Base-by-base conservation (phyloP, 2,329 filamentous ascomycete species). In the Pseudogymnoascus sp. region DNA sequence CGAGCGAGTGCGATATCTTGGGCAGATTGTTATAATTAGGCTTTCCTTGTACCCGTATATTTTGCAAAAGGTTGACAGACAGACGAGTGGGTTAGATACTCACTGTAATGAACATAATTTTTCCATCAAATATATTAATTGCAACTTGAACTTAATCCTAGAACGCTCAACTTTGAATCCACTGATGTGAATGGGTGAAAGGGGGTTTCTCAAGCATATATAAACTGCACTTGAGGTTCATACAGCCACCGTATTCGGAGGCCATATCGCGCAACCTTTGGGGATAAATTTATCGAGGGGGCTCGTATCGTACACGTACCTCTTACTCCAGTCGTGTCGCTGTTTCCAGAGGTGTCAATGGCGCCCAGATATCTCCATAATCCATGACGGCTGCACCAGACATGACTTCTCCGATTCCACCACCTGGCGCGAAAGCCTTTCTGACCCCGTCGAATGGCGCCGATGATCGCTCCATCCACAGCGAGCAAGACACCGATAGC, bases 401-500 rank as follows among this genome's bases (percentile, higher is more conserved):
- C 29, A 55, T 55, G 49, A 21, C 49, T 55, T 55, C 49, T 19
- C 49, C 26, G 4, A 21, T 21, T 21, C 16, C 6, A 7, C 14
- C 29, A 2, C 49, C 29, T 19, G 29, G 16, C 49, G n/a, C 49
- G 29, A 29, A 55, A 55, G 29, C 49, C 49, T 55, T 55, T 16
- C 49, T 55, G 29, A 55, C 49, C 11, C 49, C 49, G 29, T 55
- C 49, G 3, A 55, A 33, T 6, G 49, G 49, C 29, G 14, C 10
- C 16, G 49, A 55, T 11, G 49, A 55, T 35, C 49, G 49, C 29
- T 55, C 49, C 49, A 55, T 55, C 49, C 82, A 83, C 65, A 86
- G 82, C 76, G 87, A 89, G 70, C 87, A 90, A 72, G 88, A 91
- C 71, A 88, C 85, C 63, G 88, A 91, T 71, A 89, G 85, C 74